Evolutionary conservation across 225 moss, liverwort and hornwort species (phyloP).

Genomic region (Marchantia paleacea): DNA sequence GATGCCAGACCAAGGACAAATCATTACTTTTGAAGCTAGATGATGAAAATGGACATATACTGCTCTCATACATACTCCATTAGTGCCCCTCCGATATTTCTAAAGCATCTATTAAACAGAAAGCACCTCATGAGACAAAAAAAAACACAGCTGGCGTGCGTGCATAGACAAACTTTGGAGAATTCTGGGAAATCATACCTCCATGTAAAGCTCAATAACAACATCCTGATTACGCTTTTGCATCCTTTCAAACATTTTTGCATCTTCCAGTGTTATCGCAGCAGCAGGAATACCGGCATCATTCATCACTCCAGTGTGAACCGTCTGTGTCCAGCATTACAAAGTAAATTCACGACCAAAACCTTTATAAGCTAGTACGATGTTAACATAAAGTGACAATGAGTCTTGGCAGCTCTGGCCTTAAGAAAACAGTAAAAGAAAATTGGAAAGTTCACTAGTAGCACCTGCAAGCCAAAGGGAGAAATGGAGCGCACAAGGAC

Average conservation of each 20-base stretch:
- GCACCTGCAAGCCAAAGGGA: constrained; percentile 58
- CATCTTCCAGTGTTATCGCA: constrained; percentile 74
- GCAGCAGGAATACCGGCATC: constrained; percentile 62
- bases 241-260: constrained; percentile 73
- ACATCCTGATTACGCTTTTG: constrained; percentile 63
- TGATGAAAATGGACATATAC: too few species aligned
- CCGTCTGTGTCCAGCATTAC: constrained; percentile 39
- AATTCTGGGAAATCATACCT: constrained; percentile 34
- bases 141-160: not conserved
- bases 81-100: too few species aligned
- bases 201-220: constrained; percentile 77
- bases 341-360: not conserved
- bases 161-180: not conserved
- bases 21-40: too few species aligned
- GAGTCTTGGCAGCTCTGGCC: not conserved
- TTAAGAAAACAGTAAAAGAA: not conserved
- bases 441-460: not conserved
- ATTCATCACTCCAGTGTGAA: constrained; percentile 58
- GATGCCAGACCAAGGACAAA: too few species aligned
- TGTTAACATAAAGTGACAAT: not conserved
- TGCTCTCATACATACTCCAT: too few species aligned
- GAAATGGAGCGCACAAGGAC: constrained; percentile 76
- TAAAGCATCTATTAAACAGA: too few species aligned
- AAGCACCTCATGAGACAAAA: too few species aligned
- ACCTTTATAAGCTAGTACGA: not conserved